Conservation (phyloP, 2,329 filamentous ascomycete genomes). For the Fusarium annulatum region DNA sequence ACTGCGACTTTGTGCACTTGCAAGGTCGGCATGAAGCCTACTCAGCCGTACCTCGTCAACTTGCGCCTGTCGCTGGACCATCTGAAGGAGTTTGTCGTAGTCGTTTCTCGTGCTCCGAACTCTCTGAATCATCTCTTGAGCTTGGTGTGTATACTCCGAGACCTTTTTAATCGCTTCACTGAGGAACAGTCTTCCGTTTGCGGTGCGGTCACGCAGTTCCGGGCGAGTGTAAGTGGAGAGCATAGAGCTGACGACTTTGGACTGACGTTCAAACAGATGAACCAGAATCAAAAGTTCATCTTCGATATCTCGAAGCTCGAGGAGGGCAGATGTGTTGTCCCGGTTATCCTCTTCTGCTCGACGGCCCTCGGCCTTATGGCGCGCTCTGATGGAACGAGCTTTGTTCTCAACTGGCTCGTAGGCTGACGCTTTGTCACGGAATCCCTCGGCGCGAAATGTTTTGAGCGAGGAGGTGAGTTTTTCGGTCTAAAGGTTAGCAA, state of each 20-base stretch:
- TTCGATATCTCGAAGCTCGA: constrained; percentile 73
- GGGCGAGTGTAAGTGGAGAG: constrained; percentile 55
- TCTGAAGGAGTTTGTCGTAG: constrained; percentile 73
- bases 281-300: constrained; percentile 70
- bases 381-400: constrained; percentile 51
- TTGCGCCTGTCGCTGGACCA: constrained; percentile 74
- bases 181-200: constrained; percentile 63
- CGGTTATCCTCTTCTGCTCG: constrained; percentile 68
- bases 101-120: constrained; percentile 69
- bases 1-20: constrained; percentile 69
- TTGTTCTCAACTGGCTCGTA: constrained; percentile 56
- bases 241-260: constrained; percentile 61
- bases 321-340: constrained; percentile 70
- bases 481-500: constrained; percentile 60
- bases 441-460: constrained; percentile 68
- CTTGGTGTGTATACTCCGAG: constrained; percentile 65
- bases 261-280: constrained; percentile 68
- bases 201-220: constrained; percentile 55
- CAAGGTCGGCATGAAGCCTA: constrained; percentile 70
- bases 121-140: constrained; percentile 68
- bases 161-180: constrained; percentile 63
- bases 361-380: constrained; percentile 54
- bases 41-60: constrained; percentile 74
- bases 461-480: constrained; percentile 72
- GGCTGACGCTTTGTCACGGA: constrained; percentile 57